Evolutionary conservation across 805 yeast genomes (phyloP).

Genomic region (Wickerhamomyces xylosicus): DNA sequence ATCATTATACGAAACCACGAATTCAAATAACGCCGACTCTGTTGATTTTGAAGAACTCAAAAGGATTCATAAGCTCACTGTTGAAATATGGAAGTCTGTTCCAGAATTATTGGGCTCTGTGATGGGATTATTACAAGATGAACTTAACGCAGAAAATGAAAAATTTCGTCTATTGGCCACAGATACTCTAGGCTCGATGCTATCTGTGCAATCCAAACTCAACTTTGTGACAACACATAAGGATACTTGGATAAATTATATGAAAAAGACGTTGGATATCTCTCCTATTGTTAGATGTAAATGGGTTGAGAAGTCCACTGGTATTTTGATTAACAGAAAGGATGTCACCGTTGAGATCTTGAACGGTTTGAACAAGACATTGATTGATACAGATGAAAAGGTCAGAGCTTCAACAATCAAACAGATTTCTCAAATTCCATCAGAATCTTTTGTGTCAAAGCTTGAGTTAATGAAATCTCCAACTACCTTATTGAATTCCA

Average conservation of each 20-base stretch:
- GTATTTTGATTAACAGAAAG: slow-evolving; percentile 32
- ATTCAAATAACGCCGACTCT: slow-evolving; percentile 15
- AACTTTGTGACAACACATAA: slow-evolving; percentile 50
- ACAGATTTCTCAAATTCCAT: slow-evolving; percentile 36
- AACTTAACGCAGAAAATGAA: slow-evolving; percentile 61
- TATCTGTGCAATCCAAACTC: slow-evolving; percentile 36
- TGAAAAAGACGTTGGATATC: slow-evolving; percentile 63
- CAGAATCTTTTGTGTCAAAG: slow-evolving; percentile 34
- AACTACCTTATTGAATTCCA: slow-evolving; percentile 36
- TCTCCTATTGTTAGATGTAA: slow-evolving; percentile 51
- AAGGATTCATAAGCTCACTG: slow-evolving; percentile 51
- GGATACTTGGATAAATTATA: slow-evolving; percentile 60
- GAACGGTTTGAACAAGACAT: slow-evolving; percentile 53
- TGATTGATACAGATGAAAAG: slow-evolving; percentile 65
- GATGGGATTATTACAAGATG: slow-evolving; percentile 73
- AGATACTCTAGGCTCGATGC: slow-evolving; percentile 57
- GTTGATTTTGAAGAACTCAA: slow-evolving; percentile 31
- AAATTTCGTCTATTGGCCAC: slow-evolving; percentile 59
- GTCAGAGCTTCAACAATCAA: slow-evolving; percentile 57
- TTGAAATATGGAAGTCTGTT: slow-evolving; percentile 65
- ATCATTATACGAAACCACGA: slow-evolving; percentile 37
- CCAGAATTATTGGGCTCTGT: slow-evolving; percentile 70
- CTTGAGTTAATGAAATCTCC: slow-evolving; percentile 24
- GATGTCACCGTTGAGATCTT: slow-evolving; percentile 41
- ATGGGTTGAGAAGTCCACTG: slow-evolving; percentile 57